phyloP scores from a whole-genome alignment of 2,329 filamentous ascomycete species.

The Cercospora citrullina region DNA sequence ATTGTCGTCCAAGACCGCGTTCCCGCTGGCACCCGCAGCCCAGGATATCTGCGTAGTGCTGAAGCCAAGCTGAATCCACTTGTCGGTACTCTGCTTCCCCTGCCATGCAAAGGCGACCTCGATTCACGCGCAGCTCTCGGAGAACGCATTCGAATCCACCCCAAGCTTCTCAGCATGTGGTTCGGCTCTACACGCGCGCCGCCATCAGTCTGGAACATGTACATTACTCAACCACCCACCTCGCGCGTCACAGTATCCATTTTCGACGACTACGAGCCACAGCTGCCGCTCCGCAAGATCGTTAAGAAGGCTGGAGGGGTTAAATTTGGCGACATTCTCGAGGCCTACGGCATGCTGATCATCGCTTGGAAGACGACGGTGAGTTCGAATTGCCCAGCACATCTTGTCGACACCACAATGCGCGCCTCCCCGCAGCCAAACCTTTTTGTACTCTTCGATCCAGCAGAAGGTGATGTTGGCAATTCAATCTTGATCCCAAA shows the following conservation, averaged over 20 bases:
- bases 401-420: background rate
- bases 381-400: background rate
- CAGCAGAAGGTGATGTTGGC: background rate
- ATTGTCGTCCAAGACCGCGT: conserved; percentile 3
- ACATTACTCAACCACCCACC: conserved; percentile 6
- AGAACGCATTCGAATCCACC: background rate
- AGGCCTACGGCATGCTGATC: conserved; percentile 1
- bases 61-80: conserved; percentile 2
- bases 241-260: background rate
- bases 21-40: background rate
- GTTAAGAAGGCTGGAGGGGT: conserved; percentile 1
- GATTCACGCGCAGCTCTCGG: conserved; percentile 1
- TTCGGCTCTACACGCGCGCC: conserved; percentile 8
- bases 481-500: background rate
- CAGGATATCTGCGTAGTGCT: background rate
- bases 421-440: background rate
- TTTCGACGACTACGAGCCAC: background rate
- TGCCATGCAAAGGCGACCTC: background rate
- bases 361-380: background rate
- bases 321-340: conserved; percentile 2
- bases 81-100: background rate
- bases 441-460: background rate
- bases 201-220: conserved; percentile 10
- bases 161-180: background rate
- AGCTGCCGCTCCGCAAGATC: background rate